phyloP scores from a whole-genome alignment of 345 rosid species.

The Cardamine occulta region DNA sequence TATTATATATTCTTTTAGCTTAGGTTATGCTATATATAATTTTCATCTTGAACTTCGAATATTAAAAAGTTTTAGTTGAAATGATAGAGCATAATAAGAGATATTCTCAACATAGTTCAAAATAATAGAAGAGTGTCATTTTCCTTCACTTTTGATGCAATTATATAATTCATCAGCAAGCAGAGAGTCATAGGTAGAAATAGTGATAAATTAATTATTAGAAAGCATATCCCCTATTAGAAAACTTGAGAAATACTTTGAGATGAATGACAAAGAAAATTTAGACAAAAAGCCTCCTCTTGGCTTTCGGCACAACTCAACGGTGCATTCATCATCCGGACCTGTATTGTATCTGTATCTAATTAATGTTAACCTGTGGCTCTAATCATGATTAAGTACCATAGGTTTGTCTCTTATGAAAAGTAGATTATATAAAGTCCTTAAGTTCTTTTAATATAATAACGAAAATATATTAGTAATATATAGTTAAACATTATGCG shows the following conservation, averaged over 20 bases:
- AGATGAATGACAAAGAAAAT: slow-evolving; percentile 13
- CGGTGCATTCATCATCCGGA: slow-evolving; percentile 33
- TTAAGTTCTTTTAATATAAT: slow-evolving; percentile 11
- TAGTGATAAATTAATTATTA: background rate
- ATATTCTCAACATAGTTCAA: slow-evolving; percentile 13
- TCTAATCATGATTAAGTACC: slow-evolving; percentile 37
- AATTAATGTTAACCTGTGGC: slow-evolving; percentile 27
- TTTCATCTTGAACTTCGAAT: background rate
- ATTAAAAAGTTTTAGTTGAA: background rate
- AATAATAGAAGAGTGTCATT: too few species aligned
- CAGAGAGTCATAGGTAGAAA: too few species aligned
- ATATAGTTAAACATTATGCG: slow-evolving; percentile 17
- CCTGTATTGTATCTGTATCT: slow-evolving; percentile 35
- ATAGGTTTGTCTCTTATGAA: slow-evolving; percentile 33
- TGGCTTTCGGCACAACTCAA: too few species aligned
- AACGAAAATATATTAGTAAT: background rate
- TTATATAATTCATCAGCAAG: background rate
- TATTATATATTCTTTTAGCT: background rate
- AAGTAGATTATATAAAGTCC: background rate
- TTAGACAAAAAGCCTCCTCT: too few species aligned
- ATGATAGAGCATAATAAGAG: background rate
- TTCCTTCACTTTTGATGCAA: background rate
- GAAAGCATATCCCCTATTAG: too few species aligned
- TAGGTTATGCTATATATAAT: background rate
- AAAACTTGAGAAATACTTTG: slow-evolving; percentile 18